Evolutionary conservation across 1,284 basidiomycete genomes (phyloP), one percentile per base, ranked within the genome.

Genomic region (Cryptococcus depauperatus): DNA sequence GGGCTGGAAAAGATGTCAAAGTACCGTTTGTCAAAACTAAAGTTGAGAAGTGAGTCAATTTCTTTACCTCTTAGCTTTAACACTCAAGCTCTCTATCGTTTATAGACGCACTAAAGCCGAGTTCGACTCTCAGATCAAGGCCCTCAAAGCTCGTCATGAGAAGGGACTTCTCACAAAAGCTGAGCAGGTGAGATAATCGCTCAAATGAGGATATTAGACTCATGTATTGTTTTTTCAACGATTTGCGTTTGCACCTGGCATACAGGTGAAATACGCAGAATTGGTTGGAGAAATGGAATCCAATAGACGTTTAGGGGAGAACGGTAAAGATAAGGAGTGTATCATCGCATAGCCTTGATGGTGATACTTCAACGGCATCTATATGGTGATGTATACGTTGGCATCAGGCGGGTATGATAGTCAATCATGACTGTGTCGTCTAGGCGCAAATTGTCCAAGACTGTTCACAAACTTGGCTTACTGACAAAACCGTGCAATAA

Each of bases 11-110:
- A 46, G 66, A 69, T 48, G 67, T 63, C 37, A 69, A 68, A 50
- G 65, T 62, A 25, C 64, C 62, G 18, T 66, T 69, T 41, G 62
- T 68, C 52, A 69, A 69, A 52, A 55, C 59, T 14, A 69, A 66
- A 46, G 50, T 50, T 4, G 64, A 68, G 42, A 68, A 68, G 67
- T 68, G 55, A 57, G 67, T 28, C 19, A 27, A 35, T 25, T 4
- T 40, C 47, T 53, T 6, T 25, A 4, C 37, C 23, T 4, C 19
- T 27, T 18, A 26, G 28, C 25, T 37, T 16, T 18, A 29, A n/a
- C 13, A 26, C 4, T 29, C 3, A 38, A 13, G 29, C 25, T 25
- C 33, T 29, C 49, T 48, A 40, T 43, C 11, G 5, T 7, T 29
- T 22, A 3, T 45, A 70, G 67, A 50, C 65, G 67, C 26, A 58